phyloP scores from a whole-genome alignment of 257 asterid species.

The Lycium ferocissimum region DNA sequence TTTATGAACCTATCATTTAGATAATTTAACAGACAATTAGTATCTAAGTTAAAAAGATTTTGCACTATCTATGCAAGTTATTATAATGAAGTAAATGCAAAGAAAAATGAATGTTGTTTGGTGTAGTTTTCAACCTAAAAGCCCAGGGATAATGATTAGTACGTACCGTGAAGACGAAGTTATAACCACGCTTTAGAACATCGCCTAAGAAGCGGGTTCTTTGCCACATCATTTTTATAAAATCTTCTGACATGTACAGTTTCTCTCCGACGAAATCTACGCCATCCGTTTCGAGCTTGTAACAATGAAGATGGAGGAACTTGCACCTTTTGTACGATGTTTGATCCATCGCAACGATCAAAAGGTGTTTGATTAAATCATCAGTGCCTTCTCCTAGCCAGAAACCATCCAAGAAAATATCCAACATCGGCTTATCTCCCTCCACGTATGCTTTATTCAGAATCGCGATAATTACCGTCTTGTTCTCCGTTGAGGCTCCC shows the following conservation, averaged over 20 bases:
- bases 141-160: not conserved
- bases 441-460: slow-evolving; percentile 59
- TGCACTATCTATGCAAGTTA: no score
- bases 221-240: slow-evolving; percentile 62
- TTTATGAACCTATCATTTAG: no score
- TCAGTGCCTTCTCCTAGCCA: slow-evolving; percentile 57
- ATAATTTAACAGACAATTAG: no score
- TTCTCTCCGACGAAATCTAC: slow-evolving; percentile 52
- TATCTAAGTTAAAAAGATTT: no score
- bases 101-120: no score
- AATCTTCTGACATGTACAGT: slow-evolving; percentile 50
- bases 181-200: slow-evolving; percentile 52
- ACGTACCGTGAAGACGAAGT: slow-evolving; percentile 53
- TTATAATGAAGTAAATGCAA: no score
- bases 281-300: slow-evolving; percentile 51
- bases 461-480: slow-evolving; percentile 52
- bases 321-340: slow-evolving; percentile 52
- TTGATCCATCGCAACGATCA: slow-evolving; percentile 59
- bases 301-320: slow-evolving; percentile 50
- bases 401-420: slow-evolving; percentile 59
- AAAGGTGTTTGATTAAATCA: slow-evolving; percentile 36
- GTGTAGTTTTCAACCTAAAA: no score
- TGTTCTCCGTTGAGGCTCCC: slow-evolving; percentile 40
- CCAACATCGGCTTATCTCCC: slow-evolving; percentile 56
- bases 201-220: slow-evolving; percentile 49